Evolutionary conservation across 257 asterid species (phyloP), one percentile per base, ranked within the genome.

Genomic region (Solanum microdontum): DNA sequence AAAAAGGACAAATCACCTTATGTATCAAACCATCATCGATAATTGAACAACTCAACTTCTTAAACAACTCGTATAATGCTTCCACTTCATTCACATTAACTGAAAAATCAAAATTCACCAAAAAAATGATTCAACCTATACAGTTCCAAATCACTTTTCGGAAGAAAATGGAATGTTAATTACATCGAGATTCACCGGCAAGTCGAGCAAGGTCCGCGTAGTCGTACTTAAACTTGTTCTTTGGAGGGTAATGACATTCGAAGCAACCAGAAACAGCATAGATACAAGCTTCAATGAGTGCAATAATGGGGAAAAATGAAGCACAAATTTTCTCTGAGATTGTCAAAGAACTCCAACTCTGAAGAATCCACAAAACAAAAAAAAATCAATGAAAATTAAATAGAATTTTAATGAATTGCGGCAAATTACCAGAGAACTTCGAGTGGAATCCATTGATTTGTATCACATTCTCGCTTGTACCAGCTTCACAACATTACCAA

Each of bases 21-120:
- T 95, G 96, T 82, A 96, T 95, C 90, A 94, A 93, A 13, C 98
- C 99, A n/a, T 96, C 98, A 69, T 94, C 98, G 24, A 94, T 92
- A 73, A 96, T 94, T 1, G 97, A 94, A 82, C 99, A 86, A 68
- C 99, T 95, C 69, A 95, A 87, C 92, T 93, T 90, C 92, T 96
- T 95, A 89, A 92, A 96, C 92, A 96, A 86, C 95, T 96, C 98
- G 87, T 92, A 86, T 85, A 96, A 88, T 43, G 98, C 98, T 88
- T 95, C 98, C 86, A 96, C 91, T 89, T 96, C 99, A 89, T 95
- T 94, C 13, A 95, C 90, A 12, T 91, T 87, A 88, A 95, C 99
- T 95, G 95, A 23, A 6, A 76, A 76, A 86, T 51, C 39, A 86
- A 43, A 64, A 26, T 32, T 37, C 40, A 24, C 62, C 58, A 4